phyloP scores from a whole-genome alignment of 2,329 filamentous ascomycete species.

The Diaporthe sp. region DNA sequence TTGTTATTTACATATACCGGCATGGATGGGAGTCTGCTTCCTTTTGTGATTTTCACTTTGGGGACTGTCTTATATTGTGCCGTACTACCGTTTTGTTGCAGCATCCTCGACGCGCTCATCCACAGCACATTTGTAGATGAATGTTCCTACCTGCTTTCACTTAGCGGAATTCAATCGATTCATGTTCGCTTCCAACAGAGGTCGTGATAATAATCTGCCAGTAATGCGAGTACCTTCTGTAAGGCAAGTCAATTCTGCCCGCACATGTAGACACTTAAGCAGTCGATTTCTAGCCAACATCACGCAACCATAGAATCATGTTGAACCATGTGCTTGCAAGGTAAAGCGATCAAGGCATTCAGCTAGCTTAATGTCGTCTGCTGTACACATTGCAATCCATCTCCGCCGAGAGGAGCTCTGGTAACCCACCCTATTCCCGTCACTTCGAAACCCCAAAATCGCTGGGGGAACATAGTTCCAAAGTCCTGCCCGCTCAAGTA shows the following conservation, averaged over 20 bases:
- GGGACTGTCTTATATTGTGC: neutral
- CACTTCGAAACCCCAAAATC: conserved; percentile 11
- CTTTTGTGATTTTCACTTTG: neutral
- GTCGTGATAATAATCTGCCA: neutral
- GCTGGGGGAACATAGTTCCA: neutral
- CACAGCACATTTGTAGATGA: too few relatives aligned
- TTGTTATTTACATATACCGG: neutral
- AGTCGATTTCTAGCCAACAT: neutral
- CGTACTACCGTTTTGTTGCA: neutral
- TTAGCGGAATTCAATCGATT: neutral
- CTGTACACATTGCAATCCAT: conserved; percentile 26
- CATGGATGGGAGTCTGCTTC: conserved; percentile 23
- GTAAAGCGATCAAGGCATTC: conserved; percentile 11
- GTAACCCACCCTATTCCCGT: neutral
- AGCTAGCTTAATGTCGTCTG: conserved; percentile 29
- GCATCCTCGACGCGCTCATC: neutral
- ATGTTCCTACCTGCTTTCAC: neutral
- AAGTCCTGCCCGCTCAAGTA: neutral
- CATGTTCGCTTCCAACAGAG: neutral
- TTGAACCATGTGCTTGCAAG: neutral
- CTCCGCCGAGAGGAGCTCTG: conserved; percentile 29
- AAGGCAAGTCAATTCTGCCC: neutral
- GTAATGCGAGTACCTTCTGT: neutral
- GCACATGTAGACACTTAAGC: neutral
- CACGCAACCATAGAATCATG: neutral